Evolutionary conservation across 2,329 filamentous ascomycete species (phyloP).

Genomic region (Alternaria hordeiaustralica): DNA sequence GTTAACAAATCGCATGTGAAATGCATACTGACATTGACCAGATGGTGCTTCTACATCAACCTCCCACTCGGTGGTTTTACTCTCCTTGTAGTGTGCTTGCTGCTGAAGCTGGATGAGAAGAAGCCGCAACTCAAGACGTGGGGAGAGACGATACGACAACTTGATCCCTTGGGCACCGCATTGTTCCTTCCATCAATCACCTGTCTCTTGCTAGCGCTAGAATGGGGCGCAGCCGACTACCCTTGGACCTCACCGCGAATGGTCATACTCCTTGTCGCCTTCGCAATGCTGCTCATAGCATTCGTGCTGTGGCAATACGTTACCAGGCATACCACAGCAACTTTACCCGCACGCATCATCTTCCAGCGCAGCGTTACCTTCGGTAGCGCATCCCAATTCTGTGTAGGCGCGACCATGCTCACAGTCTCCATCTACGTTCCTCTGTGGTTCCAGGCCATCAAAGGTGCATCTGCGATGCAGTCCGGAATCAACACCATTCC

Average conservation of each 20-base stretch:
- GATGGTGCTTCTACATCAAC: conserved; percentile 60
- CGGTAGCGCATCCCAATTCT: conserved; percentile 49
- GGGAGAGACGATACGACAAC: conserved; percentile 45
- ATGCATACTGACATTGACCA: neutral
- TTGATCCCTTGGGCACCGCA: conserved; percentile 53
- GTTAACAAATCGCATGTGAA: neutral
- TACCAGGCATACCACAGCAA: conserved; percentile 50
- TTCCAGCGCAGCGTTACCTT: conserved; percentile 52
- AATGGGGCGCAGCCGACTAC: conserved; percentile 57
- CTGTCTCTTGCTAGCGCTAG: conserved; percentile 55
- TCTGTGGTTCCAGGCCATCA: conserved; percentile 58
- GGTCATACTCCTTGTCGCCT: conserved; percentile 52
- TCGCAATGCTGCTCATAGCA: conserved; percentile 46
- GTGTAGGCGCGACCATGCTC: conserved; percentile 47
- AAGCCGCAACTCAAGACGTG: conserved; percentile 34
- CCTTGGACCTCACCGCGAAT: conserved; percentile 51
- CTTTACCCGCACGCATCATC: conserved; percentile 52
- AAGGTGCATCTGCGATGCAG: conserved; percentile 50
- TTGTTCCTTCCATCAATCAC: conserved; percentile 53
- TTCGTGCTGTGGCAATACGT: conserved; percentile 50
- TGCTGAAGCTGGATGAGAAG: conserved; percentile 43
- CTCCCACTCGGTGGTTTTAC: conserved; percentile 58
- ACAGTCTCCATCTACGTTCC: conserved; percentile 51
- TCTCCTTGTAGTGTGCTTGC: conserved; percentile 37
- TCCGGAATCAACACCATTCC: conserved; percentile 56